Conservation (phyloP, 163 green algal genomes). For the Scenedesmus sp. region DNA sequence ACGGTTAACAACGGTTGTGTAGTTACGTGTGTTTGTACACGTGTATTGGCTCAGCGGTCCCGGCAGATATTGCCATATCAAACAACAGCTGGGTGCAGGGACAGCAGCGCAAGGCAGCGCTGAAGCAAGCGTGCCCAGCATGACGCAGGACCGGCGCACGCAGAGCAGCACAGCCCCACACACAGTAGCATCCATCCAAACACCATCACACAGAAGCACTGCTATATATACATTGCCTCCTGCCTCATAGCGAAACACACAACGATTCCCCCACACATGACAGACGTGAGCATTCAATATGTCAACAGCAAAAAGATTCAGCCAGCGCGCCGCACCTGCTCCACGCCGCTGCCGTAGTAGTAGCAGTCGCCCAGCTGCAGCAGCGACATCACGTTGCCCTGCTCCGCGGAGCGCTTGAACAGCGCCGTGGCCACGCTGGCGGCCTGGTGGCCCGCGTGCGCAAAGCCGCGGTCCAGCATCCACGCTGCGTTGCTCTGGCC, state of each 20-base stretch:
- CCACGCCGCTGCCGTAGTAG: constrained; percentile 77
- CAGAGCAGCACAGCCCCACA: background rate
- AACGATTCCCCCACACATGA: background rate
- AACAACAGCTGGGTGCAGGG: background rate
- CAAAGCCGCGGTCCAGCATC: constrained; percentile 83
- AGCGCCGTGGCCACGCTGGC: constrained; percentile 13
- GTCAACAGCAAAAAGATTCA: background rate
- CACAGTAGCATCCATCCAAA: too few relatives aligned
- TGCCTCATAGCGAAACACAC: background rate
- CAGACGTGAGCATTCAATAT: background rate
- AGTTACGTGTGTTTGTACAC: too few relatives aligned
- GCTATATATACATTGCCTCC: background rate
- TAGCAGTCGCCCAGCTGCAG: constrained; percentile 88
- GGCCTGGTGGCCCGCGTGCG: constrained; percentile 30
- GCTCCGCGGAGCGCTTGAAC: constrained; percentile 67
- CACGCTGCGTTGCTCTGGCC: constrained; percentile 91
- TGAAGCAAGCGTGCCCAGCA: too few relatives aligned
- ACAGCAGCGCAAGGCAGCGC: too few relatives aligned
- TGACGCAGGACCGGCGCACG: background rate
- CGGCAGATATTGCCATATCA: too few relatives aligned
- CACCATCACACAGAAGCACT: background rate
- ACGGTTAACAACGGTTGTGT: too few relatives aligned
- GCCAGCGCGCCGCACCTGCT: constrained; percentile 58
- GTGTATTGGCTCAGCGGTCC: too few relatives aligned
- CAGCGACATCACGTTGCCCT: constrained; percentile 85